phyloP scores from a whole-genome alignment of 2,329 filamentous ascomycete species.

The Didymella arachidicola region DNA sequence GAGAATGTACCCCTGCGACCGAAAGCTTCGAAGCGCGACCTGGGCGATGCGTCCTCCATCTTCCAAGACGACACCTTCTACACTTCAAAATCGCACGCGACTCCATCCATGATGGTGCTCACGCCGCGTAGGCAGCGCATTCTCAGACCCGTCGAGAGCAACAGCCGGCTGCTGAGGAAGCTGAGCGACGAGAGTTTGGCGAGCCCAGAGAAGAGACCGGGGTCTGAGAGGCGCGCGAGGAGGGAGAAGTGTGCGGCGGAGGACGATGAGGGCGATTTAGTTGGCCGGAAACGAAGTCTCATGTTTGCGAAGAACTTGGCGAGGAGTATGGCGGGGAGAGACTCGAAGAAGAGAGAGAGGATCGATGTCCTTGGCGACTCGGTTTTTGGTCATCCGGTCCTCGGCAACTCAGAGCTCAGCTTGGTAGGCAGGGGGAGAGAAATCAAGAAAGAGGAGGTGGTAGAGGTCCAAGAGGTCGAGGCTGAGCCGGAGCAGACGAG shows the following conservation, averaged over 20 bases:
- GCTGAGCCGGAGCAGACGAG: conserved; percentile 39
- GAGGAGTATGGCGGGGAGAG: conserved; percentile 37
- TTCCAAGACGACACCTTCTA: conserved; percentile 36
- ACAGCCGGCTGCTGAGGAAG: conserved; percentile 40
- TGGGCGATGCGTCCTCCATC: conserved; percentile 32
- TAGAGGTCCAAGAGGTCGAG: conserved; percentile 20
- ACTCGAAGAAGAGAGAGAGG: conserved; percentile 22
- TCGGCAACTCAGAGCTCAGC: conserved; percentile 21
- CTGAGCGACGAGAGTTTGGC: conserved; percentile 41
- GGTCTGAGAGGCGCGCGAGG: conserved; percentile 28
- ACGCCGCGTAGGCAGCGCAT: conserved; percentile 45
- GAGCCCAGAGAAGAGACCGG: conserved; percentile 36
- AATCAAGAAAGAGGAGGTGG: conserved; percentile 16
- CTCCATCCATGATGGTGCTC: conserved; percentile 13
- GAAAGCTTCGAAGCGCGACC: conserved; percentile 36
- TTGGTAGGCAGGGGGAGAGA: conserved; percentile 3
- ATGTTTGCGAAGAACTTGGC: conserved; percentile 43
- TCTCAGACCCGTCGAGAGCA: conserved; percentile 44
- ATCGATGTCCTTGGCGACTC: conserved; percentile 23
- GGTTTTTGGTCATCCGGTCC: conserved; percentile 12
- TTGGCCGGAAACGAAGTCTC: conserved; percentile 25
- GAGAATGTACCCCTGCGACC: conserved; percentile 36
- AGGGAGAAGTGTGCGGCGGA: conserved; percentile 25
- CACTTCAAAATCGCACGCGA: conserved; percentile 29
- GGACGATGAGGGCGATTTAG: conserved; percentile 25